Base-by-base conservation (phyloP, 768 basidiomycete species). In the Trametes villosa region DNA sequence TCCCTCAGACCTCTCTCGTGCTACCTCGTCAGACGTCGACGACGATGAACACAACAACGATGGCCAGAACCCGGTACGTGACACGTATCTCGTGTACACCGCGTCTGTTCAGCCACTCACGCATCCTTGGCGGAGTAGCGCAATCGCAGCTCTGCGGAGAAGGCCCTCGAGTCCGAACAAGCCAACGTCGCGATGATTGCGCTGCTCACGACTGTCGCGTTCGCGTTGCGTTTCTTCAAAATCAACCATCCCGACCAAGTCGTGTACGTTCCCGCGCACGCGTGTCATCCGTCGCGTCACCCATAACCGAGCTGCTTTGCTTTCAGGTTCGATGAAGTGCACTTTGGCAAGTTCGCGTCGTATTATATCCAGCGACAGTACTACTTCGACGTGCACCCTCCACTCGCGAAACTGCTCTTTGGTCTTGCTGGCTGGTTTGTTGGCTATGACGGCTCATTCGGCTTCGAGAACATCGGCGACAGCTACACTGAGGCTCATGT, bases 301-400 rank as follows among this genome's bases (percentile, higher is more conserved):
- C 64, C 44, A 34, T 52, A 42, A 31, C 44, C 49, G 9, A 24
- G 33, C 38, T 38, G 42, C 17, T 34, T 4, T 48, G 26, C 31
- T 52, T 50, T 36, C 67, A 96, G 94, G 48, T 98, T 98, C 71
- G 96, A 98, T 72, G 96, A 98, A 77, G 96, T 98, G 13, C 96
- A 98, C 72, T 98, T 98, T 71, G 96, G 96, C 63, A 97, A 98
- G 75, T 99, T 99, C 72, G 96, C 97, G 13, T 86, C 92, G 6
- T 92, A 94, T 76, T 99, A 99, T 75, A 87, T 98, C 71, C 78
- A 78, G 46, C 84, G 96, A 65, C 86, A 97, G 75, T 99, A 98
- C 79, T 98, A 98, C 77, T 99, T 99, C 79, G 97, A 99, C 72
- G 96, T 99, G 9, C 97, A 99, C 70, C 97, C 97, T 36, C 97